These are phyloP conservation scores for Mycena vitilis DNA, from an alignment of 768 basidiomycete genomes.

Conservation along the genomic window DNA sequence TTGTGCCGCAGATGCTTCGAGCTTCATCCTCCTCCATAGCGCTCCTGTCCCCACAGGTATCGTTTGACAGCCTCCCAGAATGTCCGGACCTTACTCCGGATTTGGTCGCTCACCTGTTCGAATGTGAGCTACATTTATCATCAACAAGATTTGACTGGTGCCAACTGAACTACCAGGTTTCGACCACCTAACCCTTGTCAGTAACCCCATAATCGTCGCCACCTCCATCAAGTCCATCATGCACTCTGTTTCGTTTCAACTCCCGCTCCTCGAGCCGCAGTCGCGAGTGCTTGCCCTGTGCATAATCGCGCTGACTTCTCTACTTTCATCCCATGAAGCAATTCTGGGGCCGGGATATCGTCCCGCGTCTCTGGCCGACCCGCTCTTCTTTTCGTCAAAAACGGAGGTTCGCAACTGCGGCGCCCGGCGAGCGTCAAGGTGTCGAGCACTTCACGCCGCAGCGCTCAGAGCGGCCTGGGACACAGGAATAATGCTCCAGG, in stretches of 20 bases:
- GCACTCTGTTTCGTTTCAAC: not conserved
- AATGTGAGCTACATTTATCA: not conserved
- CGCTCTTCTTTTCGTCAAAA: not conserved
- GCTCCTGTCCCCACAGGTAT: not conserved
- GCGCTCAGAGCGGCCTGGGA: constrained; percentile 24
- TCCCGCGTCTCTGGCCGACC: not conserved
- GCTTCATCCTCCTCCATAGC: not conserved
- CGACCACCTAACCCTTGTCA: not conserved
- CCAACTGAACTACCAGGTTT: not conserved
- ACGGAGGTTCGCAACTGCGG: constrained; percentile 11
- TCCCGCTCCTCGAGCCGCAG: constrained; percentile 8
- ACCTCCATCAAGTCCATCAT: not conserved
- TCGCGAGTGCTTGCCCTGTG: constrained; percentile 19
- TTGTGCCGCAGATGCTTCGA: not conserved
- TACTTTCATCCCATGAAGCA: constrained; percentile 18
- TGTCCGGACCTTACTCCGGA: constrained; percentile 9
- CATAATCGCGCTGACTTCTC: constrained; percentile 13
- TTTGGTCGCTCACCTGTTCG: not conserved
- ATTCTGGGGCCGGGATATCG: constrained; percentile 14
- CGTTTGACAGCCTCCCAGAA: not conserved
- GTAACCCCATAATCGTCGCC: not conserved
- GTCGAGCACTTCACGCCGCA: too few species aligned
- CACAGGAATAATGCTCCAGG: constrained; percentile 3
- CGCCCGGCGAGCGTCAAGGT: not conserved
- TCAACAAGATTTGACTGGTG: not conserved